Base-by-base conservation (phyloP, 139 green algal genomes). In the Micromonas pusilla region DNA sequence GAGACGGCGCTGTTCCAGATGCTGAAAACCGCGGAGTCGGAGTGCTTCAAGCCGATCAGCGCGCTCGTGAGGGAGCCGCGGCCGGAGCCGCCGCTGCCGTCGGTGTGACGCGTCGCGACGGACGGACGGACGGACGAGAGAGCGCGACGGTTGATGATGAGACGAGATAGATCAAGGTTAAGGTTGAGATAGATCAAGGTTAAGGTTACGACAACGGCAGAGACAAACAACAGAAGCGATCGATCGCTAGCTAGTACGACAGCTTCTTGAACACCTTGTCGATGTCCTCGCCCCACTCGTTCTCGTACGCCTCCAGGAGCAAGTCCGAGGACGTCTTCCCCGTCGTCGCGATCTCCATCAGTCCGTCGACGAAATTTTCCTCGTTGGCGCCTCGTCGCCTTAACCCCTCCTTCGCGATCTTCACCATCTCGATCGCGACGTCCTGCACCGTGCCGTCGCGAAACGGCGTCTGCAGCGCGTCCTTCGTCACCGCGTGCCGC, bases 381-480 rank as follows among this genome's bases (percentile, higher is more conserved):
- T 98, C 94, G 32, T 92, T 84, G 30, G 85, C 81, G 4, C 93
- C 91, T 3, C 94, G 85, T 63, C 88, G 78, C 78, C 93, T 72
- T 75, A 98, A 84, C 1, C 94, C 94, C 0, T 89, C 85, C 60
- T 81, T 85, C 2, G 91, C 79, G 30, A 98, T 93, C 21, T 79
- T 66, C 23, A 98, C 57, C 30, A 83, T 30, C 6, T 88, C 63
- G 73, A 88, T 85, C 4, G 90, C 87, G 37, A 96, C 16, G 74
- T 97, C 93, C 72, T 85, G 90, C 38, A 97, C 81, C 5, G 88
- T 95, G 68, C 91, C 90, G 1, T 86, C 87, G 3, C 91, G 86
- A 87, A 98, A 99, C 45, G 89, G 90, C n/a, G 95, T 97, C n/a
- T 82, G 66, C 57, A 97, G 83, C 0, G 83, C 94, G 3, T 73